phyloP scores from a whole-genome alignment of 257 asterid genomes.

The Fraxinus pennsylvanica region DNA sequence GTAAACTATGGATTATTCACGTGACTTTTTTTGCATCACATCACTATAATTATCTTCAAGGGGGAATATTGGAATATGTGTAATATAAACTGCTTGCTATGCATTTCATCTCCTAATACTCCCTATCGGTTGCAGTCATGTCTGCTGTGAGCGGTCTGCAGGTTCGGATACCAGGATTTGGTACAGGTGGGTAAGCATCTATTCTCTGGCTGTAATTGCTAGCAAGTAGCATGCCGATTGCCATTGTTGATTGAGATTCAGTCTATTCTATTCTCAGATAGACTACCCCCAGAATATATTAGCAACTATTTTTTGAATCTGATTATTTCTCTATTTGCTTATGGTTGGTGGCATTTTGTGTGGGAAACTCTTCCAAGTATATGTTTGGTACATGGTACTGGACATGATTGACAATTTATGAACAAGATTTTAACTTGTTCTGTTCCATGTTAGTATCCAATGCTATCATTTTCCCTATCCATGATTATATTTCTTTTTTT shows the following conservation, averaged over 20 bases:
- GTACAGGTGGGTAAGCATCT: slow-evolving; percentile 54
- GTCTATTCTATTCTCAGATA: not conserved
- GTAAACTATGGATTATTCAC: not conserved
- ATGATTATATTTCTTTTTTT: slow-evolving; percentile 14
- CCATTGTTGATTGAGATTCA: not conserved
- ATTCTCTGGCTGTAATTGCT: not conserved
- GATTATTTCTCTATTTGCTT: not conserved
- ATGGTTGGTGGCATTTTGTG: not conserved
- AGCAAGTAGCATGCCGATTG: not conserved
- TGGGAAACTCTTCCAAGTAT: not conserved
- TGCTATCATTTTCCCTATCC: not conserved
- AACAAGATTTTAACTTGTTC: not conserved
- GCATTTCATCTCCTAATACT: slow-evolving; percentile 18
- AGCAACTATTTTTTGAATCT: not conserved
- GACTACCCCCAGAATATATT: not conserved
- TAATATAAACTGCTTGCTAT: not conserved
- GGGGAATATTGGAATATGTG: not conserved
- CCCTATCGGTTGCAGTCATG: slow-evolving; percentile 67
- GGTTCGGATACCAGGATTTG: slow-evolving; percentile 81
- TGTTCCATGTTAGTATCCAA: not conserved
- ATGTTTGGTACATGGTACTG: not conserved
- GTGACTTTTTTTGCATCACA: not conserved
- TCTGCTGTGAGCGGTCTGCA: slow-evolving; percentile 95
- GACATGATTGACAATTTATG: not conserved
- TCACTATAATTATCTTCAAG: not conserved